These are phyloP conservation scores for Myxozyma monticola DNA, from an alignment of 805 yeast genomes.

Conservation along the genomic window DNA sequence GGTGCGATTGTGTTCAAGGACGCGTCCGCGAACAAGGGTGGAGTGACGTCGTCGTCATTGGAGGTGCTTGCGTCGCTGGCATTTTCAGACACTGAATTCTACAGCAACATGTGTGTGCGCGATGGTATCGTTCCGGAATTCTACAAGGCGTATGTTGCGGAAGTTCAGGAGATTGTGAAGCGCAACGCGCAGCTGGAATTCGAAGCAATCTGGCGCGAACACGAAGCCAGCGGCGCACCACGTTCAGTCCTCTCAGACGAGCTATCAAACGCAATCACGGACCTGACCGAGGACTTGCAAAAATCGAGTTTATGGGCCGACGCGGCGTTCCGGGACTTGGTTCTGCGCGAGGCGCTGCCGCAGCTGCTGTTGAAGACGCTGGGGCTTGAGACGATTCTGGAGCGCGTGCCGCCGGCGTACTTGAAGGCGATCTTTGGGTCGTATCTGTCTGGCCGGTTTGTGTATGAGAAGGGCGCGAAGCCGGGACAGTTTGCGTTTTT, in stretches of 20 bases:
- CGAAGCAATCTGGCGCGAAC: constrained; percentile 79
- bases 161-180: constrained; percentile 75
- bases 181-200: constrained; percentile 83
- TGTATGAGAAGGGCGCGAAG: constrained; percentile 75
- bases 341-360: constrained; percentile 78
- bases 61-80: constrained; percentile 95
- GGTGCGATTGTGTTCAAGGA: constrained; percentile 90
- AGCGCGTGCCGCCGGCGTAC: constrained; percentile 83
- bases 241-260: constrained; percentile 70
- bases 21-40: constrained; percentile 97
- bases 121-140: constrained; percentile 64
- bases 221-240: constrained; percentile 61
- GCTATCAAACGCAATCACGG: constrained; percentile 78
- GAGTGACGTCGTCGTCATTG: constrained; percentile 94
- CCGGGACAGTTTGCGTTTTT: constrained; percentile 62
- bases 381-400: constrained; percentile 62
- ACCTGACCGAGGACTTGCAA: constrained; percentile 81
- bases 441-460: constrained; percentile 78
- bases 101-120: constrained; percentile 69
- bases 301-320: constrained; percentile 85
- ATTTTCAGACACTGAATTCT: constrained; percentile 80
- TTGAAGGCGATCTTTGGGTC: constrained; percentile 87
- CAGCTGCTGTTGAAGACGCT: constrained; percentile 61
- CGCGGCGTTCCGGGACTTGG: constrained; percentile 68
- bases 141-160: constrained; percentile 78